Conservation (phyloP, 73 alveolate genomes). For the Paramecium octaurelia region DNA sequence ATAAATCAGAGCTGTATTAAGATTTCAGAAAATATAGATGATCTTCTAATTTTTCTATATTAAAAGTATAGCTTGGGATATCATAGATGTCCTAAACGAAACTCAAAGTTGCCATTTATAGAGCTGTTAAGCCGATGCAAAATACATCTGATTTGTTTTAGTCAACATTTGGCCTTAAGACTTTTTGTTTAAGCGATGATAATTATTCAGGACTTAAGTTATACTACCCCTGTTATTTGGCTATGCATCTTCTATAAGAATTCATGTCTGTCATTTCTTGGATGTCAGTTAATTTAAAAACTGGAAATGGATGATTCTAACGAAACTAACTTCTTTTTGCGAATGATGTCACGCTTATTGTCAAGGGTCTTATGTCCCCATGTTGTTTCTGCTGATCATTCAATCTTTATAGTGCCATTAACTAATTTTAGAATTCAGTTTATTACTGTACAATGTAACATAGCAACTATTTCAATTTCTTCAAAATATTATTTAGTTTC, state of each 20-base stretch:
- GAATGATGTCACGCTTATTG: neutral
- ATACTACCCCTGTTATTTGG: neutral
- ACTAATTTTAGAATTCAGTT: neutral
- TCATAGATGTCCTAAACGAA: neutral
- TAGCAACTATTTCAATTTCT: slow-evolving; percentile 20
- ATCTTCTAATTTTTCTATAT: neutral
- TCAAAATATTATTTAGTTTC: neutral
- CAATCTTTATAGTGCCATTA: neutral
- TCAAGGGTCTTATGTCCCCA: slow-evolving; percentile 21
- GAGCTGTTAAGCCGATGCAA: neutral
- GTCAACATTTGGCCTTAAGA: neutral
- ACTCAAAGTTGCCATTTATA: slow-evolving; percentile 4
- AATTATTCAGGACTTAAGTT: slow-evolving; percentile 38
- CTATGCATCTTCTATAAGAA: neutral
- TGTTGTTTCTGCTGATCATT: neutral
- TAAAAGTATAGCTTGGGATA: neutral
- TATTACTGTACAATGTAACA: slow-evolving; percentile 22
- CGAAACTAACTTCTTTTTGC: neutral
- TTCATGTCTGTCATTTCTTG: neutral
- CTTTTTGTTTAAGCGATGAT: neutral
- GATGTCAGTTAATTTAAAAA: slow-evolving; percentile 16
- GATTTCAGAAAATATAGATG: neutral
- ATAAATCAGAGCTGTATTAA: neutral
- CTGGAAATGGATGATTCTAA: neutral
- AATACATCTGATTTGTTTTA: slow-evolving; percentile 4